Conservation (phyloP, 2,329 filamentous ascomycete genomes). For the Lasiodiplodia hormozganensis region DNA sequence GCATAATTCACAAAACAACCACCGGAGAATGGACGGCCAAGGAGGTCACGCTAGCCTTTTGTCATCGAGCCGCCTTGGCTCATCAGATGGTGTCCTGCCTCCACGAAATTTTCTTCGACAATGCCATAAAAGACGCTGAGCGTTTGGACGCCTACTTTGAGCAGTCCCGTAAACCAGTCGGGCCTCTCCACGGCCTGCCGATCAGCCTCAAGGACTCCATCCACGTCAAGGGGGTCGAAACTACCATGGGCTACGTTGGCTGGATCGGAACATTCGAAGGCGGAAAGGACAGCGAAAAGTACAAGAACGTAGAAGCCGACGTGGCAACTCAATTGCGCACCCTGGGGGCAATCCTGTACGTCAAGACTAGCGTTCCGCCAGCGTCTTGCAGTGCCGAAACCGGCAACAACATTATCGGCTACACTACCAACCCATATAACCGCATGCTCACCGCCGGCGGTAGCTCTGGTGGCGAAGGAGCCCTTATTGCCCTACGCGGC, state of each 20-base stretch:
- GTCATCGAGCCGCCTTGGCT: slow-evolving; percentile 60
- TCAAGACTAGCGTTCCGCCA: slow-evolving; percentile 63
- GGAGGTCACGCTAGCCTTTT: slow-evolving; percentile 63
- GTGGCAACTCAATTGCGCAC: slow-evolving; percentile 59
- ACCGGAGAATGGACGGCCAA: slow-evolving; percentile 63
- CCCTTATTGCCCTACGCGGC: slow-evolving; percentile 61
- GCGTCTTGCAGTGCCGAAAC: slow-evolving; percentile 64
- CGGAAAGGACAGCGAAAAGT: slow-evolving; percentile 57
- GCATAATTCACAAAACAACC: slow-evolving; percentile 61
- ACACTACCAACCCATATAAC: slow-evolving; percentile 65
- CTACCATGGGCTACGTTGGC: slow-evolving; percentile 66
- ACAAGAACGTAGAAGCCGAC: slow-evolving; percentile 61
- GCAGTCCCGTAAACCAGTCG: slow-evolving; percentile 46
- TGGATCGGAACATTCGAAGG: slow-evolving; percentile 69
- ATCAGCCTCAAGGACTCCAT: slow-evolving; percentile 59
- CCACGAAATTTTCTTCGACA: slow-evolving; percentile 57
- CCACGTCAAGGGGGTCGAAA: slow-evolving; percentile 55
- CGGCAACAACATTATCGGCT: slow-evolving; percentile 66
- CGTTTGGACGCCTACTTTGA: slow-evolving; percentile 50
- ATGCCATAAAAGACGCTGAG: slow-evolving; percentile 51
- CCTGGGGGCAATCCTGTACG: slow-evolving; percentile 63
- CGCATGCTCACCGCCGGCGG: slow-evolving; percentile 61
- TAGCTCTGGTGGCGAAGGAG: slow-evolving; percentile 66
- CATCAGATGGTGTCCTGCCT: slow-evolving; percentile 56
- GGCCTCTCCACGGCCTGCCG: slow-evolving; percentile 56